Conservation (phyloP, 352 stramenopile species). For the Chrysophaeum taylorii region DNA sequence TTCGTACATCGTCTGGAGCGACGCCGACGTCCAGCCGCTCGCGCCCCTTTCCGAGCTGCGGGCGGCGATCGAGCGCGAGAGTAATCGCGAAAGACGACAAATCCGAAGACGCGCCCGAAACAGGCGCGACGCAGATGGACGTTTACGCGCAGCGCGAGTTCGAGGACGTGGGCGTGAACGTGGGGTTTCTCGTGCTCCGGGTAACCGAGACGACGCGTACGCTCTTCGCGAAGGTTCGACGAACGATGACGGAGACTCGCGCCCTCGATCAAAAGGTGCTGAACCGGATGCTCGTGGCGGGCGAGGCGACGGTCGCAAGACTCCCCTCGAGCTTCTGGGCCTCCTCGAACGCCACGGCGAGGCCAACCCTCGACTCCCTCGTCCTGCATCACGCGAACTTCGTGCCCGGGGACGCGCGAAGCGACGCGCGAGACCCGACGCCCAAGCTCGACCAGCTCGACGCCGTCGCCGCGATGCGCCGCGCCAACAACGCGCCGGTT, state of each 20-base stretch:
- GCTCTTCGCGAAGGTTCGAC: background rate
- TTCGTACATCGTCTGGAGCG: background rate
- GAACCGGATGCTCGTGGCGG: background rate
- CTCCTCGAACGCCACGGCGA: constrained; percentile 1
- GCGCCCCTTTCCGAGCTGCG: background rate
- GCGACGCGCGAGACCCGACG: background rate
- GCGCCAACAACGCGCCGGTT: no score
- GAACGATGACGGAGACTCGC: background rate
- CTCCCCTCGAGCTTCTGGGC: constrained; percentile 1
- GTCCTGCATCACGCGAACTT: constrained; percentile 13
- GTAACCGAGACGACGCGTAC: background rate
- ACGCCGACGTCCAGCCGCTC: background rate
- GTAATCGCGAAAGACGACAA: no score
- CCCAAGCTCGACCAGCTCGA: constrained; percentile 1
- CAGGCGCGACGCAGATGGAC: background rate
- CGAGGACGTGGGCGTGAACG: background rate
- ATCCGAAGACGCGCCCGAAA: background rate
- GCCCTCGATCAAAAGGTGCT: constrained; percentile 5
- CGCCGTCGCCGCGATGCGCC: no score
- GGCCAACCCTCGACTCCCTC: background rate
- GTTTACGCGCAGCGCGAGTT: background rate
- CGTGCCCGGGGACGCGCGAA: background rate
- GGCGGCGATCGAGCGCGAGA: background rate
- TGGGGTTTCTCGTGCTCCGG: background rate
- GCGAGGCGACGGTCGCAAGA: background rate